Evolutionary conservation across 176 grass and related monocot species (phyloP).

Genomic region (Aegilops speltoides): DNA sequence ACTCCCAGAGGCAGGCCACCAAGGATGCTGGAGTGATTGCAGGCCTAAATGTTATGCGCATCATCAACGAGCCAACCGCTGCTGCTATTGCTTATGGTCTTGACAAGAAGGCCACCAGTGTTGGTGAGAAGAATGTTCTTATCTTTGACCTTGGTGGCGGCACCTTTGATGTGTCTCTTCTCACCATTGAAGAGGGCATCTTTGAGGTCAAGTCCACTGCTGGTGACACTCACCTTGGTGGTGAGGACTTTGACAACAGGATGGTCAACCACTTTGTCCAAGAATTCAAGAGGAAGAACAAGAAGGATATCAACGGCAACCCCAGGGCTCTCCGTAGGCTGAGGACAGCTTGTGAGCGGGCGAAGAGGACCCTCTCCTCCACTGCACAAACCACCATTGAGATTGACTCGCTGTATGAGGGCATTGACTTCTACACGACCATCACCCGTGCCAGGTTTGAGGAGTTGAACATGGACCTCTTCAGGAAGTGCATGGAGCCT

Average conservation of each 20-base stretch:
- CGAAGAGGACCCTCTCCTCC: slow-evolving; percentile 58
- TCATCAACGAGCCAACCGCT: not conserved
- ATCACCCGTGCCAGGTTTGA: slow-evolving; percentile 60
- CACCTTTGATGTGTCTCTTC: slow-evolving; percentile 59
- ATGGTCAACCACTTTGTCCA: slow-evolving; percentile 69
- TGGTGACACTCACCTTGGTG: slow-evolving; percentile 65
- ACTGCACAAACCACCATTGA: slow-evolving; percentile 56
- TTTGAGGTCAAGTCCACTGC: slow-evolving; percentile 62
- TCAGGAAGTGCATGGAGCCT: slow-evolving; percentile 67
- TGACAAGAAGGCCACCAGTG: slow-evolving; percentile 15
- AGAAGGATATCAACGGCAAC: slow-evolving; percentile 65
- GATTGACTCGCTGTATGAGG: slow-evolving; percentile 44
- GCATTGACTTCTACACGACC: slow-evolving; percentile 62
- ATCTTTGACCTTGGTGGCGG: slow-evolving; percentile 66
- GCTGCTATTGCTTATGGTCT: slow-evolving; percentile 18
- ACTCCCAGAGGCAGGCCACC: slow-evolving; percentile 2
- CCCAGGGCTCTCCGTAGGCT: slow-evolving; percentile 46
- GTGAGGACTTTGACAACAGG: slow-evolving; percentile 68
- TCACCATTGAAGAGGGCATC: slow-evolving; percentile 58
- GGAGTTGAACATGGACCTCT: slow-evolving; percentile 61
- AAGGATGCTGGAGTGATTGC: slow-evolving; percentile 14
- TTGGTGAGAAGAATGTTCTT: slow-evolving; percentile 62
- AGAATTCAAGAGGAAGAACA: slow-evolving; percentile 63
- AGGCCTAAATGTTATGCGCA: slow-evolving; percentile 1
- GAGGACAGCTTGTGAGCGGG: slow-evolving; percentile 56